Percentiles rank a stretch among this genome's conserved stretches.
Evolutionary conservation across 164 flowering plant genomes (phyloP).

Genomic region (Vitis rotundifolia): DNA sequence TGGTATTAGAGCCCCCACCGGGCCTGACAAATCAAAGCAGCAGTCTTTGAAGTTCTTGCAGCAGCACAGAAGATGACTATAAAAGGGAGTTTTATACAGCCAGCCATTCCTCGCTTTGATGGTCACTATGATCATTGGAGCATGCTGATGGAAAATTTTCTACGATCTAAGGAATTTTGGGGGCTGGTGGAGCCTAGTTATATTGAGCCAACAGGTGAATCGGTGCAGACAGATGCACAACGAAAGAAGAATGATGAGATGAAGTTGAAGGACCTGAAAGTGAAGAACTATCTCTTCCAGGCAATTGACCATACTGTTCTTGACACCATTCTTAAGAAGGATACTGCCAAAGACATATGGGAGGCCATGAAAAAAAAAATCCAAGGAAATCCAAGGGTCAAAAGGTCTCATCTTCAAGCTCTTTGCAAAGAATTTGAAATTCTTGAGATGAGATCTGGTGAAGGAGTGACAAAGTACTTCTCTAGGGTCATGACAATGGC

Average conservation of each 20-base stretch:
- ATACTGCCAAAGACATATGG: slow-evolving; percentile 9
- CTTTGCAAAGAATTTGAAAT: neutral
- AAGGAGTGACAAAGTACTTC: slow-evolving; percentile 21
- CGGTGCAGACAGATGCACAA: slow-evolving; percentile 9
- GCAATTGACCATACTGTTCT: neutral
- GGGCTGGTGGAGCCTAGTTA: neutral
- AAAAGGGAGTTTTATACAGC: no score
- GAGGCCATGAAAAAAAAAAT: no score
- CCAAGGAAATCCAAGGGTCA: slow-evolving; percentile 6
- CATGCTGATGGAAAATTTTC: neutral
- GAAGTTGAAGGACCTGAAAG: neutral
- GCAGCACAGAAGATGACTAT: no score
- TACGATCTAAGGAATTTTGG: slow-evolving; percentile 3
- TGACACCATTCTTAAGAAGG: slow-evolving; percentile 12
- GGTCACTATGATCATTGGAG: neutral
- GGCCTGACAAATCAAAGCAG: no score
- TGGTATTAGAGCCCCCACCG: rapidly evolving
- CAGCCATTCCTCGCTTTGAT: neutral
- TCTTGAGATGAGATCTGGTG: slow-evolving; percentile 10
- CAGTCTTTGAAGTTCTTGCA: no score
- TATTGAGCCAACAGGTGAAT: slow-evolving; percentile 5
- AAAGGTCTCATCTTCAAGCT: slow-evolving; percentile 15
- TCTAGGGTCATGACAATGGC: slow-evolving; percentile 22
- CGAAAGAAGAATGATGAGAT: slow-evolving; percentile 6
- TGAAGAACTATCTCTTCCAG: slow-evolving; percentile 16